phyloP scores from a whole-genome alignment of 176 grass and related monocot species.

The sorghum (Sorghum bicolor) region Sorghum_bicolor_NCBIv3 NC_012870.2:70250001-70250500 shows the following conservation, averaged over 20 bases:
- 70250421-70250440: background rate
- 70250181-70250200: slow-evolving; percentile 36
- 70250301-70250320: slow-evolving; percentile 31
- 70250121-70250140: background rate
- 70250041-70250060: slow-evolving; percentile 32
- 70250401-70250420: background rate
- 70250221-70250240: slow-evolving; percentile 34
- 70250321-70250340: slow-evolving; percentile 24
- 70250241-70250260: slow-evolving; percentile 29
- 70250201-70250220: slow-evolving; percentile 29
- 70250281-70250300: slow-evolving; percentile 16
- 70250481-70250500: background rate
- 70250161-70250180: slow-evolving; percentile 1
- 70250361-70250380: slow-evolving; percentile 24
- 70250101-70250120: slow-evolving; percentile 46
- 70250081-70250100: slow-evolving; percentile 11
- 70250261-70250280: slow-evolving; percentile 1
- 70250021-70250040: slow-evolving; percentile 32
- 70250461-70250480: background rate
- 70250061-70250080: slow-evolving; percentile 21
- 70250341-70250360: background rate
- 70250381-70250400: background rate
- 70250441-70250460: background rate
- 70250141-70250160: slow-evolving; percentile 10
- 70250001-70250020: background rate